Evolutionary conservation across 1,139 yeast genomes (phyloP).

Genomic region (Geotrichum candidum): DNA sequence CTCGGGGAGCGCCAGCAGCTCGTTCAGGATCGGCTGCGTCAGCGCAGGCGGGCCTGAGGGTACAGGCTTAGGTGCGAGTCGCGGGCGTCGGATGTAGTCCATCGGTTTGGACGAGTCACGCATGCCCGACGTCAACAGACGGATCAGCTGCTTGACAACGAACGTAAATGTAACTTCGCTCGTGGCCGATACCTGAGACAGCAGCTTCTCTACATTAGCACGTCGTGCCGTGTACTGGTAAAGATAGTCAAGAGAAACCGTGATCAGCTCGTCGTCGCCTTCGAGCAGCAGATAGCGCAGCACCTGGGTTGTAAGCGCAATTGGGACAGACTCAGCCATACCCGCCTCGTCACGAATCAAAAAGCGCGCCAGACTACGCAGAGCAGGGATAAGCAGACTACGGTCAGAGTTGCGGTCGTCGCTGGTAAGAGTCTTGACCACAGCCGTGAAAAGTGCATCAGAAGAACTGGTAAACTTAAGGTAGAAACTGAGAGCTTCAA

Average conservation of each 20-base stretch:
- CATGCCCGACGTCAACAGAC: slow-evolving; percentile 53
- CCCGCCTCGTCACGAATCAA: slow-evolving; percentile 37
- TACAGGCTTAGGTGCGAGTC: slow-evolving; percentile 36
- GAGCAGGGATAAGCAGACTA: slow-evolving; percentile 35
- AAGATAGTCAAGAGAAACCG: slow-evolving; percentile 59
- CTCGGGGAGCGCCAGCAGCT: slow-evolving; percentile 64
- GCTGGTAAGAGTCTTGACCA: slow-evolving; percentile 21
- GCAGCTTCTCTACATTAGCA: slow-evolving; percentile 29
- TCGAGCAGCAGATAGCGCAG: slow-evolving; percentile 43
- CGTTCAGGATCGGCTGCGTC: slow-evolving; percentile 52
- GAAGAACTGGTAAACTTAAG: slow-evolving; percentile 62
- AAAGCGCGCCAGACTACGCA: slow-evolving; percentile 37
- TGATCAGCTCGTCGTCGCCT: slow-evolving; percentile 50
- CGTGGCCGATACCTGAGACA: slow-evolving; percentile 38
- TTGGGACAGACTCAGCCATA: slow-evolving; percentile 35
- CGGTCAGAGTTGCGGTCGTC: slow-evolving; percentile 31
- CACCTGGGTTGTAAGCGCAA: slow-evolving; percentile 31
- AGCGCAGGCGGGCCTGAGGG: slow-evolving; percentile 63
- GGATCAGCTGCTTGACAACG: slow-evolving; percentile 39
- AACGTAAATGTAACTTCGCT: slow-evolving; percentile 41
- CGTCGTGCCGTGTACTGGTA: slow-evolving; percentile 59
- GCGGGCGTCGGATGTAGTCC: slow-evolving; percentile 37
- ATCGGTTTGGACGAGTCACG: slow-evolving; percentile 23
- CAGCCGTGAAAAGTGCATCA: slow-evolving; percentile 35
- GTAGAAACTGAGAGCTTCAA: slow-evolving; percentile 80